These are phyloP conservation scores for Geranomyces michiganensis DNA, from an alignment of 192 early-diverging fungal genomes.

Conservation along the genomic window DNA sequence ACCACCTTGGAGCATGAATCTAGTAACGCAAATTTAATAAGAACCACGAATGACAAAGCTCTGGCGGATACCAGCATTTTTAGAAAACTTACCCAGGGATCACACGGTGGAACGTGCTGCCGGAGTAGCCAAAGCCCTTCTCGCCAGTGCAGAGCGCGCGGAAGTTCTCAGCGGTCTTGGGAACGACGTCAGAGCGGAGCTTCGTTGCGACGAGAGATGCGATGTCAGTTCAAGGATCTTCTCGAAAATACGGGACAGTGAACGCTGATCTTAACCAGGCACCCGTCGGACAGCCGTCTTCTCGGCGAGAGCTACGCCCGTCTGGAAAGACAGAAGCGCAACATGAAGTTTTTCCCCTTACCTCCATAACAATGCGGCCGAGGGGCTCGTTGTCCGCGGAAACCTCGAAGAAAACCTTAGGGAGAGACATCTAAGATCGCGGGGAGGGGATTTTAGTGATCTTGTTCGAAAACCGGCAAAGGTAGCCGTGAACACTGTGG, in stretches of 20 bases:
- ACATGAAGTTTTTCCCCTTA: conserved; percentile 11
- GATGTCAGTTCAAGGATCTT: not conserved
- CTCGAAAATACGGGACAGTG: too few relatives aligned
- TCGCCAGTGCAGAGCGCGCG: conserved; percentile 96
- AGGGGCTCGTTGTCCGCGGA: conserved; percentile 50
- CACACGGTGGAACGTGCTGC: conserved; percentile 81
- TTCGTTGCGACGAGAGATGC: not conserved
- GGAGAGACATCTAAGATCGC: conserved; percentile 24
- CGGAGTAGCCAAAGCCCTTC: conserved; percentile 81
- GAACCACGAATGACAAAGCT: not conserved
- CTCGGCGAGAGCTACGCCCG: too few relatives aligned
- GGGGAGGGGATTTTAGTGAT: too few relatives aligned
- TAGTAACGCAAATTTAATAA: conserved; percentile 54
- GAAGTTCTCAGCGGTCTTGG: conserved; percentile 91
- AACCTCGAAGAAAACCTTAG: conserved; percentile 74
- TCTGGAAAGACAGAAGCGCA: not conserved
- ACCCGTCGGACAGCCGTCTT: too few relatives aligned
- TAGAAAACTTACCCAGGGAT: conserved; percentile 60
- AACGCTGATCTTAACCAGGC: not conserved
- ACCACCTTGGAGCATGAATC: conserved; percentile 65
- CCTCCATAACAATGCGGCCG: conserved; percentile 63
- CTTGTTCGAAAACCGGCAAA: too few relatives aligned
- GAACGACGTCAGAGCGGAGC: conserved; percentile 48
- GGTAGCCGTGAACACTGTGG: too few relatives aligned
- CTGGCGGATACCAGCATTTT: not conserved